Conservation (phyloP, 2,329 filamentous ascomycete species). For the Trichophyton rubrum region DNA sequence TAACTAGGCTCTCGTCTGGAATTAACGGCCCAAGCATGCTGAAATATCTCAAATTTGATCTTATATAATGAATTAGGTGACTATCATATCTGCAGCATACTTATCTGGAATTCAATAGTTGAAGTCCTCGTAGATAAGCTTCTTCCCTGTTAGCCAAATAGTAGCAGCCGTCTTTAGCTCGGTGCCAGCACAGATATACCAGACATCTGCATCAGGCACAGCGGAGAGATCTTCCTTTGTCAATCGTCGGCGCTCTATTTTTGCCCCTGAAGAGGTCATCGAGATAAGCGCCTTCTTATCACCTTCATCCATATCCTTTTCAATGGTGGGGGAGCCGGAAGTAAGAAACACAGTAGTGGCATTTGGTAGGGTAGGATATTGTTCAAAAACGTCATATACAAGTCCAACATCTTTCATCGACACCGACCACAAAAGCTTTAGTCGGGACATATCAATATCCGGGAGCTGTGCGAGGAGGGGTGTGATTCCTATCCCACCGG, state of each 20-base stretch:
- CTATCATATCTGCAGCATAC: too few species aligned
- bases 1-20: too few species aligned
- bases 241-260: slow-evolving; percentile 37
- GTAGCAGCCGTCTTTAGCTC: slow-evolving; percentile 38
- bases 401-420: slow-evolving; percentile 49
- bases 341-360: slow-evolving; percentile 55
- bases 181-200: slow-evolving; percentile 49
- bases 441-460: slow-evolving; percentile 33
- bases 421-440: slow-evolving; percentile 59
- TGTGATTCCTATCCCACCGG: slow-evolving; percentile 72
- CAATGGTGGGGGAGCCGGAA: slow-evolving; percentile 21
- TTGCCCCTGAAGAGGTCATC: slow-evolving; percentile 18
- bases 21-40: too few species aligned
- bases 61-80: too few species aligned
- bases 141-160: slow-evolving; percentile 44
- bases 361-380: slow-evolving; percentile 39
- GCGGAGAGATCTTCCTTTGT: slow-evolving; percentile 33
- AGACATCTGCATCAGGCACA: slow-evolving; percentile 30
- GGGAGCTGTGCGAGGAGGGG: slow-evolving; percentile 61
- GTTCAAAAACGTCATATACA: slow-evolving; percentile 46
- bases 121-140: slow-evolving; percentile 49
- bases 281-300: slow-evolving; percentile 35
- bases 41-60: neutral
- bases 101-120: slow-evolving; percentile 35
- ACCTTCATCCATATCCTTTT: slow-evolving; percentile 16